Evolutionary conservation across 768 basidiomycete genomes (phyloP), one percentile per base, ranked within the genome.

Genomic region (Tubosaeta brunneosetosa): DNA sequence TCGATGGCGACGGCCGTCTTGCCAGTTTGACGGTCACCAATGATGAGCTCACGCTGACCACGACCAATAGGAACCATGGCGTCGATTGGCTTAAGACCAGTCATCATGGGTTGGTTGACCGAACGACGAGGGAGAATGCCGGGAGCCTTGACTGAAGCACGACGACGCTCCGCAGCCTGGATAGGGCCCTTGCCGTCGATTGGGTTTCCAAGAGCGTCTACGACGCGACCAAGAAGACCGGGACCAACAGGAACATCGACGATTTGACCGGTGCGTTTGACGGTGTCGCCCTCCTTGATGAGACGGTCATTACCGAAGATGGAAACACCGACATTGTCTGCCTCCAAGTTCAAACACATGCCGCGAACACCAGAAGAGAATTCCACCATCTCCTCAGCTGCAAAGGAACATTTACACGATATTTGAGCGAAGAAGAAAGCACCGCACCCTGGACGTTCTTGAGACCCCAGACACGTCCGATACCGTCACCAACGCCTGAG

Each of bases 381-480:
- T 83, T 99, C 97, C 83, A 99, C 97, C 97, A 99, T 99, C 85
- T 99, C 97, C 78, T 99, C 97, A 77, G 88, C 88, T 94, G 74
- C 45, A 63, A 50, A 59, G 44, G 25, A 27, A 7, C n/a, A 9
- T 8, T 67, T 42, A 58, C 5, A 49, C 43, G 6, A 14, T 1
- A 31, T 17, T n/a, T 34, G 43, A 43, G 31, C 4, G 9, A 34
- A 14, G 14, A 26, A 34, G 32, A 51, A 51, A 29, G 37, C 33
- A 49, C 65, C 73, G 52, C 64, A 93, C 92, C 93, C 79, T 98
- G 97, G 67, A 99, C 97, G 71, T 99, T 99, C 77, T 77, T 88
- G 69, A 99, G 84, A 79, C 97, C 97, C 85, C 94, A 97, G 66
- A 99, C 94, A 84, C 97, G 94, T 72, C 88, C 91, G 64, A 94